Base-by-base conservation (phyloP, 768 basidiomycete genomes). In the Russula griseocarnosa region DNA sequence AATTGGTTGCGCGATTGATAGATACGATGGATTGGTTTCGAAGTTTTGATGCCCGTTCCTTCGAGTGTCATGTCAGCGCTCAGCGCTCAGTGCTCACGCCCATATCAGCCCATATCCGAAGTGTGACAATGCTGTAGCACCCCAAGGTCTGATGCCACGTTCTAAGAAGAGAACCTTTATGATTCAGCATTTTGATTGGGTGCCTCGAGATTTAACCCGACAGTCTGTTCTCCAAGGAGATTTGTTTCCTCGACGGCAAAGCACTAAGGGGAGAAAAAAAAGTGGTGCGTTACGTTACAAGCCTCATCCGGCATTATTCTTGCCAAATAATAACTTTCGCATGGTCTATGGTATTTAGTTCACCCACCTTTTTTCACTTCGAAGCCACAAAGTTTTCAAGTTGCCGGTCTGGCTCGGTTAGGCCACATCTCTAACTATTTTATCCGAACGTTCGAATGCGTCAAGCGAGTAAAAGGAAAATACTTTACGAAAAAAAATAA, bases 41-140 rank as follows among this genome's bases (percentile, higher is more conserved):
- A 32, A 49, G 40, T 22, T 54, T 49, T 49, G 13, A 49, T 63
- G 26, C 36, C 28, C 52, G 18, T 55, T 34, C 9, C 38, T 40
- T 40, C 38, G 38, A 20, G 3, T 44, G 7, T 38, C 50, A 40
- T 44, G 7, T 38, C 50, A 40, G 38, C 38, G 38, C 38, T 8
- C 34, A 24, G 6, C 14, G 46, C 42, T 30, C 13, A 47, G 50
- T 56, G 13, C n/a, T n/a, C n/a, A n/a, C n/a, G n/a, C n/a, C n/a
- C n/a, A n/a, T n/a, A n/a, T n/a, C n/a, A n/a, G n/a, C 46, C 30
- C 40, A 63, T 58, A 58, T 2, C 26, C 22, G 61, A 47, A 16
- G 47, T 24, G 16, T 54, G 40, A 38, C 42, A 51, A 28, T 18
- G 18, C 36, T 6, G 6, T 20, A n/a, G n/a, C 9, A 26, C 22